Evolutionary conservation across 306 rosid species (phyloP), one percentile per base, ranked within the genome.

Genomic region (Cajanus cajan): DNA sequence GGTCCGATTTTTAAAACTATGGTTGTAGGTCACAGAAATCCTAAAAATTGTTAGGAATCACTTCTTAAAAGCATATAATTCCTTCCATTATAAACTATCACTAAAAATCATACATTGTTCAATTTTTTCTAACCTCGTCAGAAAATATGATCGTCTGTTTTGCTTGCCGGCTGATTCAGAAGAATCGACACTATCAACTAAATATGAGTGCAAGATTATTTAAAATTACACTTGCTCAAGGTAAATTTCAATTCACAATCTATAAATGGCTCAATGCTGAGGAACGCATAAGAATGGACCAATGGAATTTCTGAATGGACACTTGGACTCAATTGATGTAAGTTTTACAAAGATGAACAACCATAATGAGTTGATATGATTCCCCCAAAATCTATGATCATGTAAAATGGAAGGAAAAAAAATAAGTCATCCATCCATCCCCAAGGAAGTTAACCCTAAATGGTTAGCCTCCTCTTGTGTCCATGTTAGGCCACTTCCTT

Each of bases 291-390:
- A 68, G 67, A 82, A 74, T 63, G 43, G 78, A 64, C n/a, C 55
- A 45, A 47, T 48, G 78, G 78, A 91, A 64, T 80, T 84, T 83
- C 74, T 34, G 52, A 73, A 76, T 68, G 74, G 69, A 39, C 24
- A 37, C 31, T 28, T 28, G 31, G 31, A 28, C 31, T 28, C 31
- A 28, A 28, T 3, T 28, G 31, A 1, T 73, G 85, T 82, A 77
- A 68, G 87, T 85, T 84, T 71, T 85, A 85, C 90, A 88, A 43
- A 81, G 79, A 85, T 65, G 65, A 82, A 71, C 80, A 85, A 78
- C 79, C 80, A 86, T 74, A 84, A 74, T 54, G 79, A 72, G 55
- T 55, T 33, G 71, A 77, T 75, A 82, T 18, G 82, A 64, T 80
- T 72, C 80, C 84, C 86, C 85, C 85, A 80, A 81, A 87, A 74